A percentile compares a stretch with the other conserved stretches of the same genome.
Conservation (phyloP, 2,329 filamentous ascomycete species). For the Aquanectria penicillioides region DNA sequence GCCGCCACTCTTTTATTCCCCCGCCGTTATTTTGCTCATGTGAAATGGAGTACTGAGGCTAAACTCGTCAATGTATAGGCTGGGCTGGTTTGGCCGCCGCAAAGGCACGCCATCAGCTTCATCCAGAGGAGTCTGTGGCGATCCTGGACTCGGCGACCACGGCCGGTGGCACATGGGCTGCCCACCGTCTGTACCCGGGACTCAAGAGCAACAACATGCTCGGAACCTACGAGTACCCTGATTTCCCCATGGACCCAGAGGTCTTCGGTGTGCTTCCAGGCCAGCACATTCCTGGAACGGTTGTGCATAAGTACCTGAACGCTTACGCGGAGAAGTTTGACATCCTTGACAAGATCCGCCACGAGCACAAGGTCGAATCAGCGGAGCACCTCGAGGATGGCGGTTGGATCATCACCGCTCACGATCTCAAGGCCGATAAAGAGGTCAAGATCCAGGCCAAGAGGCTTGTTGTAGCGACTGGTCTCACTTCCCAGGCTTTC, state of each 20-base stretch:
- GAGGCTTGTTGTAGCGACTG: conserved; percentile 65
- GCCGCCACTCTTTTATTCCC: too few species aligned
- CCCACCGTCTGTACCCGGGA: conserved; percentile 72
- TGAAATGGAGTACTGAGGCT: too few species aligned
- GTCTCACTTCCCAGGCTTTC: conserved; percentile 59
- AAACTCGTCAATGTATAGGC: conserved; percentile 30
- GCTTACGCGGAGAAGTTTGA: conserved; percentile 56
- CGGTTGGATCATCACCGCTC: conserved; percentile 50
- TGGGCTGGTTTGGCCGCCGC: conserved; percentile 67
- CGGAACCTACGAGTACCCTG: conserved; percentile 78
- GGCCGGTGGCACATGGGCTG: conserved; percentile 76
- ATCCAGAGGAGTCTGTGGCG: conserved; percentile 65
- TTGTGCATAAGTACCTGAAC: conserved; percentile 59
- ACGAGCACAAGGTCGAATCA: conserved; percentile 50
- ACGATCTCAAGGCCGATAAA: conserved; percentile 19
- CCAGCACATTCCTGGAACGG: conserved; percentile 59
- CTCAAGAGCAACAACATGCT: conserved; percentile 80
- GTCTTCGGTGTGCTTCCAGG: conserved; percentile 58
- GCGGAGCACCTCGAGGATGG: conserved; percentile 54
- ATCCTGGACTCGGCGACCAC: conserved; percentile 67
- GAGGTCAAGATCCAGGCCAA: conserved; percentile 49
- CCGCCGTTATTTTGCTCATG: too few species aligned
- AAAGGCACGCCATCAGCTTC: conserved; percentile 68
- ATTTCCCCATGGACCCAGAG: conserved; percentile 74
- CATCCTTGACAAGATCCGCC: conserved; percentile 52